phyloP scores from a whole-genome alignment of 768 basidiomycete species.

The Suillus fuscotomentosus region DNA sequence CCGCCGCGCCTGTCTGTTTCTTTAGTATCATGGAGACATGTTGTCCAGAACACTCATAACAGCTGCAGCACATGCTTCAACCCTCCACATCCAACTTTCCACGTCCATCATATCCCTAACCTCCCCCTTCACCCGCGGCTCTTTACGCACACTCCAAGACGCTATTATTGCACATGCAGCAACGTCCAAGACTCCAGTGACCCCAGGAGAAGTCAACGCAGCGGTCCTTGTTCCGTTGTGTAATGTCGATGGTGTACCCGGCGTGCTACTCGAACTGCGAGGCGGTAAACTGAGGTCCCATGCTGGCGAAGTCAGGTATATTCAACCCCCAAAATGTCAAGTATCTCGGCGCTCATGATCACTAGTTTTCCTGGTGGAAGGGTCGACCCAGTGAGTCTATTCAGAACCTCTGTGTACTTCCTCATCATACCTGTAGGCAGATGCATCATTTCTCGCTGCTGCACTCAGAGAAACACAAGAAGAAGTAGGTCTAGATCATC shows the following conservation, averaged over 20 bases:
- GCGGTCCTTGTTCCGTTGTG: constrained; percentile 78
- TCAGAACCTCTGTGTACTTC: neutral
- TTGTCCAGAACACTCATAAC: constrained; percentile 25
- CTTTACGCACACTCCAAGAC: constrained; percentile 21
- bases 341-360: neutral
- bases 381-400: constrained; percentile 48
- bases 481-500: neutral
- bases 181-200: constrained; percentile 14
- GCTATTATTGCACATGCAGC: neutral
- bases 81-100: constrained; percentile 2
- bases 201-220: constrained; percentile 44
- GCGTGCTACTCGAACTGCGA: constrained; percentile 74
- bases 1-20: neutral
- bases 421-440: neutral
- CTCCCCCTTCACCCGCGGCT: constrained; percentile 34
- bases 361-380: constrained; percentile 74
- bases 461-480: neutral
- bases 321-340: neutral
- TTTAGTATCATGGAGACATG: constrained; percentile 22
- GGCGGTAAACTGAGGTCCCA: constrained; percentile 62
- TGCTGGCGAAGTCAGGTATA: constrained; percentile 79
- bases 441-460: neutral
- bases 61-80: constrained; percentile 6
- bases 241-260: constrained; percentile 64
- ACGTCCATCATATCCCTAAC: constrained; percentile 30